Evolutionary conservation across 805 yeast species (phyloP).

Genomic region (Zygoascus bituminiphila): DNA sequence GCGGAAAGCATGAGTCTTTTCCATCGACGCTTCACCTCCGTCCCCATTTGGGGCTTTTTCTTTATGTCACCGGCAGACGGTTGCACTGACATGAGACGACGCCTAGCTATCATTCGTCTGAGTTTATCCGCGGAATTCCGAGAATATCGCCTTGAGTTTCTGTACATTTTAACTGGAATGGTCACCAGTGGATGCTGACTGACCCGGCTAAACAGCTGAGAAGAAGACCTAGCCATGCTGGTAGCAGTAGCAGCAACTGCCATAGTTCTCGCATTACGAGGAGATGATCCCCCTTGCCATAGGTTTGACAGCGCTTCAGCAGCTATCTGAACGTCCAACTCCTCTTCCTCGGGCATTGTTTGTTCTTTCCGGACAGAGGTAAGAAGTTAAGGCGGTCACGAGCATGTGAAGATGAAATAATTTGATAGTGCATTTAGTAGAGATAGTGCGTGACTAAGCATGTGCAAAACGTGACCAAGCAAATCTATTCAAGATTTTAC

Average conservation of each 20-base stretch:
- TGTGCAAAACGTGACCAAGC: too few species aligned
- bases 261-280: background rate
- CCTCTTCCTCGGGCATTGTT: conserved; percentile 2
- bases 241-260: conserved; percentile 7
- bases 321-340: conserved; percentile 18
- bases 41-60: background rate
- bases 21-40: background rate
- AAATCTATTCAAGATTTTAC: too few species aligned
- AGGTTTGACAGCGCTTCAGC: conserved; percentile 25
- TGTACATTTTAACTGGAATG: conserved; percentile 3
- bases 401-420: background rate
- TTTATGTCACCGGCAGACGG: background rate
- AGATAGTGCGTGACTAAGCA: too few species aligned
- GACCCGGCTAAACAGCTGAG: conserved; percentile 18
- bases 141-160: background rate
- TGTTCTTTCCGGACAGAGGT: background rate
- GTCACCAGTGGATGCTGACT: conserved; percentile 5
- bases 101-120: background rate
- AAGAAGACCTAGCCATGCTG: conserved; percentile 5
- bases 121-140: background rate
- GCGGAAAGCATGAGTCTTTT: conserved; percentile 7
- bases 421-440: too few species aligned
- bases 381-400: too few species aligned
- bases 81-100: background rate
- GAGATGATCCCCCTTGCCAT: background rate